Percentiles rank a stretch among this genome's conserved stretches.
These are phyloP conservation scores for Ceratonia siliqua DNA, from an alignment of 306 rosid genomes.

Conservation along the genomic window DNA sequence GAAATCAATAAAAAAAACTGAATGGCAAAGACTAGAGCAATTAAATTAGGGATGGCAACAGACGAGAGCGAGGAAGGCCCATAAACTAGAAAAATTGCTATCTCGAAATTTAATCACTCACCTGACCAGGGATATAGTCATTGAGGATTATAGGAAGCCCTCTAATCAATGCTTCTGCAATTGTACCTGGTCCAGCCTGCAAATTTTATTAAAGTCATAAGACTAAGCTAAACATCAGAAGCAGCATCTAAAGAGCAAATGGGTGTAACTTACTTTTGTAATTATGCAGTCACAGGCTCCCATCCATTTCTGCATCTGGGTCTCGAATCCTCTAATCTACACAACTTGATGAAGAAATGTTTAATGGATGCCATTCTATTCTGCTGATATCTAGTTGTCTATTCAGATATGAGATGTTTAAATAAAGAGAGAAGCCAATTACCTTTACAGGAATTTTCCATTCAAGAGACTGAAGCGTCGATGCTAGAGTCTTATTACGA, in stretches of 20 bases:
- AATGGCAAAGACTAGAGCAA: constrained; percentile 2
- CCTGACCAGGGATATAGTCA: constrained; percentile 98
- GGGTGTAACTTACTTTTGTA: constrained; percentile 68
- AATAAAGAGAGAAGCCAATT: constrained; percentile 30
- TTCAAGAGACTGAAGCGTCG: constrained; percentile 61
- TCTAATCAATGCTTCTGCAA: constrained; percentile 94
- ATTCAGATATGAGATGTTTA: constrained; percentile 3
- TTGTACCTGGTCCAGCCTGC: constrained; percentile 99
- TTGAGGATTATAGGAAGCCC: constrained; percentile 97
- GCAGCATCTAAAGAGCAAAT: not conserved
- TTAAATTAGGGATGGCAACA: no score
- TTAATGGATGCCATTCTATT: constrained; percentile 13
- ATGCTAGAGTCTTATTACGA: constrained; percentile 66
- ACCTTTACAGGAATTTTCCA: constrained; percentile 95
- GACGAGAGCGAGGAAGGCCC: no score
- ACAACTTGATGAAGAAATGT: constrained; percentile 29
- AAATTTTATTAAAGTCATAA: constrained; percentile 27
- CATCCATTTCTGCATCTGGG: constrained; percentile 96
- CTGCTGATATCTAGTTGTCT: constrained; percentile 1
- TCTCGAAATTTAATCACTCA: constrained; percentile 40
- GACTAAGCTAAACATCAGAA: constrained; percentile 19
- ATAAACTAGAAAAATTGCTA: no score
- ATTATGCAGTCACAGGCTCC: constrained; percentile 99
- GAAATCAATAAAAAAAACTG: not conserved
- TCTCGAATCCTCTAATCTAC: constrained; percentile 90